Evolutionary conservation across 225 moss, liverwort and hornwort species (phyloP).

Genomic region (Pleurozium schreberi): DNA sequence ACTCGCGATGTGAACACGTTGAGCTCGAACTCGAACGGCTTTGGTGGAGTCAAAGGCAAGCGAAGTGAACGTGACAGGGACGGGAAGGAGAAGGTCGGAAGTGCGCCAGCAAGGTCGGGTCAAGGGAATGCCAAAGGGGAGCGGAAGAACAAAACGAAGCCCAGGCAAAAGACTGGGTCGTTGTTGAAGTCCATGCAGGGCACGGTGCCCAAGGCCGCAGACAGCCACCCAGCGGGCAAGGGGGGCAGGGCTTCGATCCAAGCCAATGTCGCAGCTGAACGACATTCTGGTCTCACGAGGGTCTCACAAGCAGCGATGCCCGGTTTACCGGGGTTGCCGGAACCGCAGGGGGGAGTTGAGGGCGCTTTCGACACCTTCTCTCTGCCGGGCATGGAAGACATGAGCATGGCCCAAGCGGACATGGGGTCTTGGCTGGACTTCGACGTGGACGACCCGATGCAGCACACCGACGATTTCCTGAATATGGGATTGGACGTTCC

Average conservation of each 20-base stretch:
- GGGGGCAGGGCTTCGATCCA: conserved; percentile 24
- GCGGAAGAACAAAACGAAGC: conserved; percentile 78
- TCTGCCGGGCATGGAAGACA: conserved; percentile 66
- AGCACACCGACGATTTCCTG: conserved; percentile 46
- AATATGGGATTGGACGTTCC: conserved; percentile 76
- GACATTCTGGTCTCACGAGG: neutral
- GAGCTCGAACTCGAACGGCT: conserved; percentile 35
- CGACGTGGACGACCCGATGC: conserved; percentile 55
- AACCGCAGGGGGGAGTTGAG: conserved; percentile 8
- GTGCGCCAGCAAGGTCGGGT: neutral
- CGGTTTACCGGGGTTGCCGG: conserved; percentile 9
- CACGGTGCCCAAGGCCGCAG: conserved; percentile 34
- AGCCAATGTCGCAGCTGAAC: neutral
- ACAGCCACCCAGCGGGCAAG: conserved; percentile 15
- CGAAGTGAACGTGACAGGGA: conserved; percentile 83
- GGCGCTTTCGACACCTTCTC: conserved; percentile 62
- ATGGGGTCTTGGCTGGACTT: conserved; percentile 82
- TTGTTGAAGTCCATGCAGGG: conserved; percentile 70
- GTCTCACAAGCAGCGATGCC: neutral
- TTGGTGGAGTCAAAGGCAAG: conserved; percentile 73
- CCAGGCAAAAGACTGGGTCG: conserved; percentile 68
- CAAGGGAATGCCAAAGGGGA: conserved; percentile 53
- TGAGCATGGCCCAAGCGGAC: conserved; percentile 45
- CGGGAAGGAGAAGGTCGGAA: conserved; percentile 40
- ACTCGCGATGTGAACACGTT: conserved; percentile 56